Base-by-base conservation (phyloP, 192 early-diverging fungal genomes). In the Coemansia guatemalensis region DNA sequence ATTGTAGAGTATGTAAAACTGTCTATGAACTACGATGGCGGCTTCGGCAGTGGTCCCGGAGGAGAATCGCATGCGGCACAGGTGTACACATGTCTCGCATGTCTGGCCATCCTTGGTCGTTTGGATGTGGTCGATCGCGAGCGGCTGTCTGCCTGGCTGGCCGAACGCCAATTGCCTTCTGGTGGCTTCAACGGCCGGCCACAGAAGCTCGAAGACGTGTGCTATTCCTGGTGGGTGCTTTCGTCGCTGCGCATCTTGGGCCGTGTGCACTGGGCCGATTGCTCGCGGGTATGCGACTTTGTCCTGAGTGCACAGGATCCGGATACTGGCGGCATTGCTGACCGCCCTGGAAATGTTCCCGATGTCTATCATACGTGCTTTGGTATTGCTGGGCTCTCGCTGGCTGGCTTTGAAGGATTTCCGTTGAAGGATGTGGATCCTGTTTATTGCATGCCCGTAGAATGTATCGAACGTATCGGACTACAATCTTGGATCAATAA, bases 201-300 rank as follows among this genome's bases (percentile, higher is more conserved):
- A 2, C 92, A 99, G 74, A 99, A 99, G 75, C 78, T 97, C 20
- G 93, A 92, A 56, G 95, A 99, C 71, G 95, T 93, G 76, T 99
- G 96, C 68, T 99, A 99, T 69, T 97, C 96, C 30, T 99, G 96
- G 96, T 99, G 96, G 96, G 95, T 96, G 0, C 68, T 97, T 44
- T 95, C 94, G 11, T 86, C 92, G 29, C 82, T 99, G 2, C 79
- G 88, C 23, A 93, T 96, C 22, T 65, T 99, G 52, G 89, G 84
- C 20, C 74, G 90, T 1, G 41, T 86, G 0, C 88, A 95, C 62
- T 99, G 97, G 97, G 92, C 97, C 54, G 85, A 95, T 51, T 69
- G 78, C 21, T 76, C 86, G 17, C 88, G 86, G 49, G 81, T 99
- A 21, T 83, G 82, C 0, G 64, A 58, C 7, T 99, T 97, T 81